Evolutionary conservation across 495 filamentous ascomycete genomes (phyloP), one percentile per base, ranked within the genome.

Genomic region (Aspergillus sparsus): DNA sequence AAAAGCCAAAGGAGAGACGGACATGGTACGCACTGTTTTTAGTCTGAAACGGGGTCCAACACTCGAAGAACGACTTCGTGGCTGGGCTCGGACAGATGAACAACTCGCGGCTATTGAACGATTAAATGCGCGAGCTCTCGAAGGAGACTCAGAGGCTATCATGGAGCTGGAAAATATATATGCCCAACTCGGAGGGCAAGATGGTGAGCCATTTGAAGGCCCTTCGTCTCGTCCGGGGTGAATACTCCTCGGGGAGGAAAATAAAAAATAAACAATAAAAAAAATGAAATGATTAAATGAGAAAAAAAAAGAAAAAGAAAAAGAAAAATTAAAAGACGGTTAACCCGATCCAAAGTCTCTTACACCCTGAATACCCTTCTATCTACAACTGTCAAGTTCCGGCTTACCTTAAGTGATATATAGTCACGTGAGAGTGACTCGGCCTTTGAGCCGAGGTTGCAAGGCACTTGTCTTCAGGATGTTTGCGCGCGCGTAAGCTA

Each of bases 31-130:
- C 49, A 78, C 69, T 0, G 53, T 68, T 12, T 71, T 74, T 60
- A 73, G 68, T 18, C 49, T 49, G 10, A 64, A 60, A 49, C 69
- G 72, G 21, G 62, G 64, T 7, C 66, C 70, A 45, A 72, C 68
- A 50, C 53, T 77, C 12, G 66, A 68, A 10, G 69, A 76, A 6
- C 70, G 71, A 2, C 53, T 74, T 27, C 64, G 64, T 8, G 71
- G 70, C 39, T 80, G 77, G 77, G 74, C 71, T 11, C 64, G 64
- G 6, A 80, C 77, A 5, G 77, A 78, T 35, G 72, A 75, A 35
- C 75, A 76, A 35, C 10, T 80, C 9, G 66, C 67, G 2, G 66
- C 70, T 16, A 71, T 80, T 36, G 62, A 72, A 27, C 60, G 55
- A 5, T 59, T 80, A 16, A 74, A 74, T 27, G 65, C 72, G 8